phyloP scores from a whole-genome alignment of 2,329 filamentous ascomycete genomes.

The Xylogone sp. region DNA sequence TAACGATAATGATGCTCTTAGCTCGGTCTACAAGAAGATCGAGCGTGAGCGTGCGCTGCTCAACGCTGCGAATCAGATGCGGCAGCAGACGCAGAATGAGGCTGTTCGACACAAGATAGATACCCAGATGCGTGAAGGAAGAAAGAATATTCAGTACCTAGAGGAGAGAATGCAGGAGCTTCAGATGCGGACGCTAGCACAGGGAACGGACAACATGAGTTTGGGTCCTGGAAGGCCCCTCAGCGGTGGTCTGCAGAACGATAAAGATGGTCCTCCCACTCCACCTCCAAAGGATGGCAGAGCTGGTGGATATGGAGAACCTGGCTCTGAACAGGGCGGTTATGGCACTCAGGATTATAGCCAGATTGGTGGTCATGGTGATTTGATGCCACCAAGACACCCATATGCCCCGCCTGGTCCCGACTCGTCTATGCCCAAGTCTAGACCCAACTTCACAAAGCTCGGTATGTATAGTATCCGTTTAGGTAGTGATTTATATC shows the following conservation, averaged over 20 bases:
- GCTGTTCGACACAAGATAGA: constrained; percentile 87
- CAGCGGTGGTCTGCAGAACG: constrained; percentile 42
- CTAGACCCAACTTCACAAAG: constrained; percentile 89
- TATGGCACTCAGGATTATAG: constrained; percentile 58
- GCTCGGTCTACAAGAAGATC: constrained; percentile 93
- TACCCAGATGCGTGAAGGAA: constrained; percentile 88
- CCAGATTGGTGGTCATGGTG: constrained; percentile 61
- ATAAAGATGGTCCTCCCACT: constrained; percentile 47
- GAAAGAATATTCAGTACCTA: constrained; percentile 91
- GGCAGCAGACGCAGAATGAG: constrained; percentile 91
- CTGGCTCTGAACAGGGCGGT: constrained; percentile 52
- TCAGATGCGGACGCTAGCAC: constrained; percentile 72
- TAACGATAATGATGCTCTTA: constrained; percentile 62
- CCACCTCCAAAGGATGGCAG: constrained; percentile 72
- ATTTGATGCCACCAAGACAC: constrained; percentile 76
- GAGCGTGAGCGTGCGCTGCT: constrained; percentile 95
- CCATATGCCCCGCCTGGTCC: constrained; percentile 75
- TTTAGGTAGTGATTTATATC: constrained; percentile 5
- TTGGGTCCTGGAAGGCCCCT: constrained; percentile 42
- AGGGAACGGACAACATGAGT: constrained; percentile 64
- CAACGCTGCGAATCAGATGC: constrained; percentile 90
- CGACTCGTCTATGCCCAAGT: constrained; percentile 63
- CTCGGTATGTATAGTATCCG: constrained; percentile 62
- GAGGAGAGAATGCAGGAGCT: constrained; percentile 88
- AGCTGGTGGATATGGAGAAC: constrained; percentile 40